Evolutionary conservation across 768 basidiomycete genomes (phyloP), one percentile per base, ranked within the genome.

Genomic region (Amanita muscaria): DNA sequence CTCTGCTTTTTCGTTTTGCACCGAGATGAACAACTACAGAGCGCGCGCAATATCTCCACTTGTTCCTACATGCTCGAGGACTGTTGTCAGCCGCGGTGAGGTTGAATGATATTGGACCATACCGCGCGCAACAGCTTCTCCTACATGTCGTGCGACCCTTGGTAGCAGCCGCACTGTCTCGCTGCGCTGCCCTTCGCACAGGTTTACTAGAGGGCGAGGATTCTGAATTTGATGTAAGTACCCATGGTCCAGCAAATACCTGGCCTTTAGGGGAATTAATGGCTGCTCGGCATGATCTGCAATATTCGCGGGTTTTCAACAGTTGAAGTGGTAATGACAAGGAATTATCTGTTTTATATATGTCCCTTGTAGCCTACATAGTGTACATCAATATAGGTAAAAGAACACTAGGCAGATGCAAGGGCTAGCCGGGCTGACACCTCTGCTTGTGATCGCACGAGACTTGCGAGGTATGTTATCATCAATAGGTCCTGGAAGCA

Each of bases 241-340:
- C 66, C 9, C 53, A 67, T 25, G 83, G 80, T 0, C 91, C 93
- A 3, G 83, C 84, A 29, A 91, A 81, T 54, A 97, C 89, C 12
- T 98, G 94, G 94, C 96, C 94, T 1, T 62, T 99, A 15, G 93
- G 92, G 14, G 96, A 99, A 64, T 84, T 98, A 31, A 70, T 98
- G 22, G 80, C 85, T 27, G 76, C 79, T 31, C 72, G 96, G 47
- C 96, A 99, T 62, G 94, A 97, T 65, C 65, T 91, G 56, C 88
- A 92, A 62, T 94, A 98, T 65, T 93, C 90, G 34, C 75, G 93
- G 48, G 90, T 98, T 51, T 99, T 99, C 72, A 99, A 99, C 64
- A 87, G 84, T 64, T 85, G 61, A 53, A 42, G 42, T 40, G 43
- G 48, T 27, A n/a, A n/a, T n/a, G n/a, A n/a, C n/a, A n/a, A n/a